Evolutionary conservation across 2,329 filamentous ascomycete species (phyloP), one percentile per base, ranked within the genome.

Genomic region (Neonectria faginata): DNA sequence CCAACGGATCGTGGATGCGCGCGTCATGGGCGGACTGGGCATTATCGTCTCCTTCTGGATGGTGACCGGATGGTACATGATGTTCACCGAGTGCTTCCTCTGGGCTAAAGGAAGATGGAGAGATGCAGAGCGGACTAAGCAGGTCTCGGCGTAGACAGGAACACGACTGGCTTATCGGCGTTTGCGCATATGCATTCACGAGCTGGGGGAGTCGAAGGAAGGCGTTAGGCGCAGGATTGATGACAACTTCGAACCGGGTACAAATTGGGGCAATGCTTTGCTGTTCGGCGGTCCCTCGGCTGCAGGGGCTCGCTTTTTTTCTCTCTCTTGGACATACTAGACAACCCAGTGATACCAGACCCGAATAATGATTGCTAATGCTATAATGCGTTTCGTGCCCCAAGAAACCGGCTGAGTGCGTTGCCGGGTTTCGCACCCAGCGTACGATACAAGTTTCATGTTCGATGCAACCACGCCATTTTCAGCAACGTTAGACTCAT

Each of bases 11-110:
- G 79, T 82, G 3, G 79, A 84, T 45, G 82, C 79, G 5, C 80
- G 81, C 45, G 68, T 85, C n/a, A 74, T 79, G 22, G 81, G 81
- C 8, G 82, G 82, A 0, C 68, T 86, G 20, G 79, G 79, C 3
- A 70, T 85, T 22, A 85, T 87, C 53, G 50, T 83, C 22, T 78
- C 79, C 1, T 83, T 84, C 64, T 86, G 84, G 85, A 78, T 77
- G 29, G 71, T 84, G 16, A 84, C 85, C 0, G 81, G 84, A 2
- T 72, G 81, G 39, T 86, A 86, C 60, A 79, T 86, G 61, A 67
- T 80, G 36, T 85, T 86, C 53, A 84, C 81, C 14, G 82, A 86
- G 69, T 75, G 77, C 44, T 75, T 78, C 9, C 75, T 84, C 51
- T 81, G 81, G 77, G 70, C 72, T 5, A 80, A 78, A 61, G 76